Evolutionary conservation across 495 filamentous ascomycete genomes (phyloP), one percentile per base, ranked within the genome.

Genomic region (Aspergillus baeticus): DNA sequence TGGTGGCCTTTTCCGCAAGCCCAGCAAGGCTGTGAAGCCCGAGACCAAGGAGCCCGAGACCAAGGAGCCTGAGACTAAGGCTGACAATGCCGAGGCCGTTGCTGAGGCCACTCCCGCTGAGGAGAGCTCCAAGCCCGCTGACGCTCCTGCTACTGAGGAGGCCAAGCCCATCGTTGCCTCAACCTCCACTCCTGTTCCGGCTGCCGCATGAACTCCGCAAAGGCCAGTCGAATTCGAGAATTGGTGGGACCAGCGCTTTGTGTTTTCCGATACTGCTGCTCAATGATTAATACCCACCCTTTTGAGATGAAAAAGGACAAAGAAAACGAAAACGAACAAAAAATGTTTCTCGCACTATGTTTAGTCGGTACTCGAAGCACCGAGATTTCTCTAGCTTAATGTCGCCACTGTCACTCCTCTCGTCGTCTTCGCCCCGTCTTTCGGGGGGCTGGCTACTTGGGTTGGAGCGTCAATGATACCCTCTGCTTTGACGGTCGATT

Each of bases 1-100:
- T 21, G 78, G 79, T 42, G 76, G 75, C 62, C 72, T 84, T 35
- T 82, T 83, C 72, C 81, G 81, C 62, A 81, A 78, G 72, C 72
- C 78, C 58, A 81, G 77, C 76, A 79, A 80, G 69, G 79, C 78
- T 48, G 74, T 75, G 55, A 79, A 78, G 73, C 65, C 72, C 49
- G 49, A 41, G 36, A 1, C 70, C 50, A 63, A 63, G 43, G 68
- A 73, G 55, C 46, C 68, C 35, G 69, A 74, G 60, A 45, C 65
- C 61, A 45, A 64, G 59, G 70, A 77, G 66, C 41, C 73, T 38
- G 65, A 72, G 51, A 56, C 58, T 21, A 43, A 43, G 41, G 47
- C 47, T 38, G 47, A 50, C 51, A 58, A 64, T 48, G 64, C 72
- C 51, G 74, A 78, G 60, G 49, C 64, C 26, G 49, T 69, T 36